Conservation (phyloP, 1,284 basidiomycete genomes). For the Puccinia horiana region DNA sequence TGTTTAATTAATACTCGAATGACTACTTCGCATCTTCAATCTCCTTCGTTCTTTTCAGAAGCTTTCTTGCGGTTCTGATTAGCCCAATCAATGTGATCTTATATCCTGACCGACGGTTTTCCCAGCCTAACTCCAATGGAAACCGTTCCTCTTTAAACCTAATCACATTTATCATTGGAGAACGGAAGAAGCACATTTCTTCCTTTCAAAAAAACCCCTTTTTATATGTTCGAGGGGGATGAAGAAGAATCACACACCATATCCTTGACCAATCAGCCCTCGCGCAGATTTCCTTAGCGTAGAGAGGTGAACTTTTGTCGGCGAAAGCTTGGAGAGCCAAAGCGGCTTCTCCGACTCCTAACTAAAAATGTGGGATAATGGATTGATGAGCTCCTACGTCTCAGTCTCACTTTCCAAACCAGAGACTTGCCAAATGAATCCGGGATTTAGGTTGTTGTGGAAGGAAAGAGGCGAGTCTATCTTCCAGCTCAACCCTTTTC, state of each 20-base stretch:
- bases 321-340: conserved; percentile 34
- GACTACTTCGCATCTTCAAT: background rate
- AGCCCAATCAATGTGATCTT: conserved; percentile 19
- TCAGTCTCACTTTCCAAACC: background rate
- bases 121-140: conserved; percentile 35
- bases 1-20: background rate
- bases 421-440: conserved; percentile 27
- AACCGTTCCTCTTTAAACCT: conserved; percentile 46
- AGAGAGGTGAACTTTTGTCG: conserved; percentile 14
- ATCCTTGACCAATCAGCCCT: conserved; percentile 30
- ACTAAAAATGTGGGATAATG: background rate
- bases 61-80: background rate
- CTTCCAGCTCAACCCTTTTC: conserved; percentile 31
- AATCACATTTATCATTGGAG: background rate
- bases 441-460: conserved; percentile 21
- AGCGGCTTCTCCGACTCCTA: conserved; percentile 29
- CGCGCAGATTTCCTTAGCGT: conserved; percentile 4
- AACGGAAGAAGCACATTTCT: background rate
- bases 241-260: conserved; percentile 22
- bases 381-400: background rate
- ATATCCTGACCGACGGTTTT: conserved; percentile 14
- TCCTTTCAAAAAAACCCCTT: background rate
- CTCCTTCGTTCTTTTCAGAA: background rate
- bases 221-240: background rate
- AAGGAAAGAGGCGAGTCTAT: background rate